phyloP scores from a whole-genome alignment of 345 rosid genomes.

The Pugionium dolabratum region DNA sequence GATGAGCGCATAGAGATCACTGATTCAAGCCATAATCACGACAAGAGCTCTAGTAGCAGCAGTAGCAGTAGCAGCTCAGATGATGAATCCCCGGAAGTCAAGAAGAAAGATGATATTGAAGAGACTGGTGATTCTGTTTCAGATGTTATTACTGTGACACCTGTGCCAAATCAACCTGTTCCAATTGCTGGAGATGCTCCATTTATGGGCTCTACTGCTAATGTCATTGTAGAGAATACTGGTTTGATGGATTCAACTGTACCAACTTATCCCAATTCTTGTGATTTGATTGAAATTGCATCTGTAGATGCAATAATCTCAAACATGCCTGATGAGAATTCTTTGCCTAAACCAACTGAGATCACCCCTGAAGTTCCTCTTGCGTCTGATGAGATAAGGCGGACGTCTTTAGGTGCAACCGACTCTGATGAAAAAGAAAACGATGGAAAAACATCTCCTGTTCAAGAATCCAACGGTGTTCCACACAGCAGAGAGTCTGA shows the following conservation, averaged over 20 bases:
- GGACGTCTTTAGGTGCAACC: conserved; percentile 25
- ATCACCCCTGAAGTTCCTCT: conserved; percentile 23
- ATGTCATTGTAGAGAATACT: conserved; percentile 41
- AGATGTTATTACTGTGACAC: conserved; percentile 33
- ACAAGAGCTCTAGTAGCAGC: conserved; percentile 51
- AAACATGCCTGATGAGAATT: conserved; percentile 41
- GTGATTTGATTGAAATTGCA: conserved; percentile 36
- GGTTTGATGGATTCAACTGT: conserved; percentile 34
- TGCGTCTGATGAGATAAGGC: conserved; percentile 36
- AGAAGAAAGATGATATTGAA: conserved; percentile 40
- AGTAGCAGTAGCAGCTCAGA: conserved; percentile 55
- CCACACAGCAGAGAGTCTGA: conserved; percentile 40
- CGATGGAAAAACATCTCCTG: conserved; percentile 36
- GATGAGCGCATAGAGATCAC: conserved; percentile 43
- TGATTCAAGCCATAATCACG: conserved; percentile 46
- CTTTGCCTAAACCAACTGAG: conserved; percentile 31
- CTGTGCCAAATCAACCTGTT: conserved; percentile 39
- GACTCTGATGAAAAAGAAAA: conserved; percentile 33
- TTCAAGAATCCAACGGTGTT: conserved; percentile 40
- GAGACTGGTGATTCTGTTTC: conserved; percentile 34
- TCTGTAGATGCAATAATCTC: conserved; percentile 42
- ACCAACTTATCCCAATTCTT: conserved; percentile 35
- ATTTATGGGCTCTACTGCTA: conserved; percentile 35
- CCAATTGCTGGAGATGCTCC: conserved; percentile 42
- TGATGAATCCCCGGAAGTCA: conserved; percentile 50